These are phyloP conservation scores for Cytidiella melzeri DNA, from an alignment of 768 basidiomycete species.

Conservation along the genomic window DNA sequence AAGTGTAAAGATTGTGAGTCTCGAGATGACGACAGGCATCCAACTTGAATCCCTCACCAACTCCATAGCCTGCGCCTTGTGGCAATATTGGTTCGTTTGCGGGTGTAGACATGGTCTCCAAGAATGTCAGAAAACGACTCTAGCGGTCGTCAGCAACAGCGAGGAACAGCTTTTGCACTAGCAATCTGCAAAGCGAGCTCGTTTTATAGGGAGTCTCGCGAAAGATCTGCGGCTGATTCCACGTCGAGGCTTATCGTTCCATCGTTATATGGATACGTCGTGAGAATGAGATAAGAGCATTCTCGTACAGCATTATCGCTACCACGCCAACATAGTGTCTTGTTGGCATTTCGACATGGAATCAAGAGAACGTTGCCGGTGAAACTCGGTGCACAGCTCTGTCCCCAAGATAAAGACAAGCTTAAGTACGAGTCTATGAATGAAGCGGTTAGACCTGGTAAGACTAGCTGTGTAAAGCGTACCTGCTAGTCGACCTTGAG, in stretches of 20 bases:
- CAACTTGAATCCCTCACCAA: constrained; percentile 39
- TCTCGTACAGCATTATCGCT: neutral
- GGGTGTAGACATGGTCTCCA: constrained; percentile 17
- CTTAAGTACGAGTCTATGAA: too few relatives aligned
- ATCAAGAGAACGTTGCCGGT: too few relatives aligned
- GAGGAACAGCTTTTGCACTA: neutral
- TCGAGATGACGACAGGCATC: neutral
- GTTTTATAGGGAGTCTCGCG: too few relatives aligned
- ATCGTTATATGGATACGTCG: too few relatives aligned
- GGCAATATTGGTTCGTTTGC: constrained; percentile 43
- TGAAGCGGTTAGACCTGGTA: too few relatives aligned
- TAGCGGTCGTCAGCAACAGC: neutral
- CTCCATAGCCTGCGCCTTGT: constrained; percentile 83
- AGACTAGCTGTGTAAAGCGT: too few relatives aligned
- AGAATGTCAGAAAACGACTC: neutral
- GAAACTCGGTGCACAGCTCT: too few relatives aligned
- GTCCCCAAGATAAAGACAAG: too few relatives aligned
- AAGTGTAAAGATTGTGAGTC: neutral
- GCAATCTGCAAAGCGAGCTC: too few relatives aligned
- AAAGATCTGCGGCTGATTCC: too few relatives aligned
- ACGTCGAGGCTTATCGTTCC: too few relatives aligned
- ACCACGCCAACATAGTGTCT: neutral
- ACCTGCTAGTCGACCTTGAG: too few relatives aligned
- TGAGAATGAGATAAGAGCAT: neutral
- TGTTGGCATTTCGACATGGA: neutral